These are phyloP conservation scores for Torulaspora indica DNA, from an alignment of 805 yeast species.

Conservation along the genomic window DNA sequence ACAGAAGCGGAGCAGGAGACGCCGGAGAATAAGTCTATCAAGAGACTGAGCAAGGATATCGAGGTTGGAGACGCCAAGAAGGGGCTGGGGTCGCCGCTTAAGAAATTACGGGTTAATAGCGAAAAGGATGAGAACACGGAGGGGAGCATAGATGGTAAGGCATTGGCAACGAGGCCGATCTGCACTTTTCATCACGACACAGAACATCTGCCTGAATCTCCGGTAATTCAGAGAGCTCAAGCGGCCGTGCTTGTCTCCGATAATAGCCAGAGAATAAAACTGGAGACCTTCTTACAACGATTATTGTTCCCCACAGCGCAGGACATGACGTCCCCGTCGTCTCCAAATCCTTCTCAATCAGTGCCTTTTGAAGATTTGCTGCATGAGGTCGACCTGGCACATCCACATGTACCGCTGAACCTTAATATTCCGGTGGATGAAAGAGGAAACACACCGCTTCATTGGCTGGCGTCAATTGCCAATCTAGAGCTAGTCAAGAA, in stretches of 20 bases:
- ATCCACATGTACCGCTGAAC: slow-evolving; percentile 38
- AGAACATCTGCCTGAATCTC: slow-evolving; percentile 13
- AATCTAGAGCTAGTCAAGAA: slow-evolving; percentile 63
- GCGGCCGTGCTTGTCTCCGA: slow-evolving; percentile 15
- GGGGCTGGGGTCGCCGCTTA: slow-evolving; percentile 29
- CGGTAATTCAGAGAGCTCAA: slow-evolving; percentile 12
- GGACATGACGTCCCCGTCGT: slow-evolving; percentile 4
- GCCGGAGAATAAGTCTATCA: slow-evolving; percentile 1
- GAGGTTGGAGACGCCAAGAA: slow-evolving; percentile 14
- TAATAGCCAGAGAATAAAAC: slow-evolving; percentile 26
- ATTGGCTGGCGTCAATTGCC: slow-evolving; percentile 94
- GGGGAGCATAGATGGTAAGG: neutral
- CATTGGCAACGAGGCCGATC: slow-evolving; percentile 9
- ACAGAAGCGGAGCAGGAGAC: neutral
- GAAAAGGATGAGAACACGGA: neutral
- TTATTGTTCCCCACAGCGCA: slow-evolving; percentile 29
- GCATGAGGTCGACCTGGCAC: slow-evolving; percentile 24
- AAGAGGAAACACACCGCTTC: slow-evolving; percentile 87
- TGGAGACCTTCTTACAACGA: slow-evolving; percentile 33
- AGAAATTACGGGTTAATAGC: slow-evolving; percentile 16
- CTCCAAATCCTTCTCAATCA: slow-evolving; percentile 10
- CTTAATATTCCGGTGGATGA: slow-evolving; percentile 89
- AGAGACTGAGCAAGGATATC: slow-evolving; percentile 11
- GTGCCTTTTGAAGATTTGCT: slow-evolving; percentile 21
- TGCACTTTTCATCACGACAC: slow-evolving; percentile 19